These are phyloP conservation scores for Tetramitus jugosus DNA, from an alignment of 208 protist genomes.

Conservation along the genomic window DNA sequence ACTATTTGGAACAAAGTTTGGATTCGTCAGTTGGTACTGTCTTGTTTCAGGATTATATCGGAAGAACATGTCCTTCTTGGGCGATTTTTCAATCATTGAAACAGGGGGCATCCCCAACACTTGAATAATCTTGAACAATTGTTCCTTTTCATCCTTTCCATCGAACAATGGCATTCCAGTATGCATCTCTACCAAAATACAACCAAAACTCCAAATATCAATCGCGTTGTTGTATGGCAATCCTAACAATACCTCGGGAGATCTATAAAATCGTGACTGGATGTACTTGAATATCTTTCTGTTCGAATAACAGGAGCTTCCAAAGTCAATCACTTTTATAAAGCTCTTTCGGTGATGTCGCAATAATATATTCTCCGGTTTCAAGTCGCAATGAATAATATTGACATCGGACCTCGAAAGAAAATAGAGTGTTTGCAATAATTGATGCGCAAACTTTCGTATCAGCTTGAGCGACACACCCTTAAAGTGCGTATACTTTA, in stretches of 20 bases:
- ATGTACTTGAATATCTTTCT: constrained; percentile 91
- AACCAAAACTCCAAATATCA: constrained; percentile 93
- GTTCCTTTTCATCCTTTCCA: constrained; percentile 64
- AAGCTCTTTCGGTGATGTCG: constrained; percentile 64
- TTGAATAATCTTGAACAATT: constrained; percentile 61
- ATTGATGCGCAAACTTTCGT: constrained; percentile 86
- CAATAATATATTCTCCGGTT: constrained; percentile 87
- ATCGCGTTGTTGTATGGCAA: constrained; percentile 82
- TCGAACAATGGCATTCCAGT: constrained; percentile 78
- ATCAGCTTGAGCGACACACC: constrained; percentile 69
- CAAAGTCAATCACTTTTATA: constrained; percentile 98
- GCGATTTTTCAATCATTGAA: not conserved
- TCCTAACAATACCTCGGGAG: constrained; percentile 90
- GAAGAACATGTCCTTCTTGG: constrained; percentile 11
- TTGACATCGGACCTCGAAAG: constrained; percentile 69
- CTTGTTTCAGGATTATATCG: not conserved
- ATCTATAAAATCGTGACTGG: constrained; percentile 94
- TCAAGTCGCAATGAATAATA: constrained; percentile 95
- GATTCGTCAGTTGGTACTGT: not conserved
- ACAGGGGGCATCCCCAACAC: not conserved
- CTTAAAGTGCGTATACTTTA: constrained; percentile 69
- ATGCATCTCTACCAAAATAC: constrained; percentile 95
- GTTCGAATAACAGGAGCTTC: constrained; percentile 84
- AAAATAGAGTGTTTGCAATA: constrained; percentile 77
- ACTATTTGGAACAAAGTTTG: not conserved